A percentile compares a stretch with the other conserved stretches of the same genome.
These are phyloP conservation scores for Stropharia rugosoannulata DNA, from an alignment of 768 basidiomycete genomes.

Conservation along the genomic window DNA sequence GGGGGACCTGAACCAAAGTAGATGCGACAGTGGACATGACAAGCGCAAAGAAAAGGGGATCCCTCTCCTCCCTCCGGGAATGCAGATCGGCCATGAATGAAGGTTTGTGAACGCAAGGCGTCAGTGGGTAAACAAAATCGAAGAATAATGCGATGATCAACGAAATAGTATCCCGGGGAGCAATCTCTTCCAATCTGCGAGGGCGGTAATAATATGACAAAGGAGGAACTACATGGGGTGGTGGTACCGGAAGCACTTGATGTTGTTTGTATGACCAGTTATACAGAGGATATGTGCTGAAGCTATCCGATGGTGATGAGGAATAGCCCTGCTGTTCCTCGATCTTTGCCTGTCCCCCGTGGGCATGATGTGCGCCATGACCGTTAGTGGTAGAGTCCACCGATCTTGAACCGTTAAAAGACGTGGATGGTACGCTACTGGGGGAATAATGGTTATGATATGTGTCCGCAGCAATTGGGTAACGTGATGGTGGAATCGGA, in stretches of 20 bases:
- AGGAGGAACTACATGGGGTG: constrained; percentile 52
- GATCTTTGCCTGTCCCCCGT: constrained; percentile 34
- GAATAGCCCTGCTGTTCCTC: constrained; percentile 44
- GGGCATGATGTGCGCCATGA: constrained; percentile 27
- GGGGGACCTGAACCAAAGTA: constrained; percentile 85
- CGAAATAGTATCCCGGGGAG: constrained; percentile 76
- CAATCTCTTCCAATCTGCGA: constrained; percentile 77
- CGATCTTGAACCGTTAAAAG: constrained; percentile 38
- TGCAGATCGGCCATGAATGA: constrained; percentile 91
- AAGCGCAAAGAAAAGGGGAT: constrained; percentile 88
- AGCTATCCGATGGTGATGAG: constrained; percentile 47
- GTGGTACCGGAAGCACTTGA: constrained; percentile 41
- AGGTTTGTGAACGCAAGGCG: constrained; percentile 88
- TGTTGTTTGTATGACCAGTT: constrained; percentile 75
- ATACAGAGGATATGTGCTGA: constrained; percentile 63
- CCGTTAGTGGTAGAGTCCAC: constrained; percentile 35
- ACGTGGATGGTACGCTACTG: constrained; percentile 32
- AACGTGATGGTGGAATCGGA: constrained; percentile 63
- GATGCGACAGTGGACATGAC: constrained; percentile 89
- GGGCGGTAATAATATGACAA: constrained; percentile 74
- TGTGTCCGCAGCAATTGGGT: constrained; percentile 69
- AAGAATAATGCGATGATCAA: constrained; percentile 89
- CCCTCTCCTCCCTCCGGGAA: constrained; percentile 75
- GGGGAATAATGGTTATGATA: constrained; percentile 57
- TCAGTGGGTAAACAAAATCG: constrained; percentile 90